Evolutionary conservation across 257 asterid genomes (phyloP).

Genomic region (Solanum sparsipilum): DNA sequence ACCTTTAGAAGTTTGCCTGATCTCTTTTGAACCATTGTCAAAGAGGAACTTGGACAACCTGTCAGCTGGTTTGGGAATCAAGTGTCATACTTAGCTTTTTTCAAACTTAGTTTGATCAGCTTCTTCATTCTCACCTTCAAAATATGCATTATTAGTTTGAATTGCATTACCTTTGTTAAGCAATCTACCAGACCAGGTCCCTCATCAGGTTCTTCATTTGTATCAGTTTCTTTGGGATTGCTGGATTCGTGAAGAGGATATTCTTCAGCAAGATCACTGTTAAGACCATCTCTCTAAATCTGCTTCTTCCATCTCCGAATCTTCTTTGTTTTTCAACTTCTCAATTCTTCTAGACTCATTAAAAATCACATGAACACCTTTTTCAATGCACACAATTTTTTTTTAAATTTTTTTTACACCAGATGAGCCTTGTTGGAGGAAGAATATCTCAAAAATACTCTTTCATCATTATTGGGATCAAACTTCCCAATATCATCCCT

Average conservation of each 20-base stretch:
- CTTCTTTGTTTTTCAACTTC: neutral
- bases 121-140: neutral
- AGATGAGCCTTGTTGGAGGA: neutral
- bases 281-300: neutral
- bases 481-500: neutral
- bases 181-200: neutral
- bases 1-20: neutral
- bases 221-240: neutral
- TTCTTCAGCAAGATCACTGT: neutral
- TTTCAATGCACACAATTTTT: neutral
- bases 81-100: neutral
- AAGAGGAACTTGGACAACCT: neutral
- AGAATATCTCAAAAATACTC: neutral
- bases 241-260: neutral
- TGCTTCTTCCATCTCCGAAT: neutral
- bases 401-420: neutral
- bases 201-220: neutral
- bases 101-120: neutral
- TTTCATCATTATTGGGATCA: too few relatives aligned
- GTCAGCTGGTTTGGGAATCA: neutral
- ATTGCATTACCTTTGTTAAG: neutral
- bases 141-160: neutral
- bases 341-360: neutral
- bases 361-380: too few relatives aligned
- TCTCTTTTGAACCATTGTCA: too few relatives aligned